Evolutionary conservation across 225 moss, liverwort and hornwort genomes (phyloP).

Genomic region (Bryoerythrophyllum caledonicum): DNA sequence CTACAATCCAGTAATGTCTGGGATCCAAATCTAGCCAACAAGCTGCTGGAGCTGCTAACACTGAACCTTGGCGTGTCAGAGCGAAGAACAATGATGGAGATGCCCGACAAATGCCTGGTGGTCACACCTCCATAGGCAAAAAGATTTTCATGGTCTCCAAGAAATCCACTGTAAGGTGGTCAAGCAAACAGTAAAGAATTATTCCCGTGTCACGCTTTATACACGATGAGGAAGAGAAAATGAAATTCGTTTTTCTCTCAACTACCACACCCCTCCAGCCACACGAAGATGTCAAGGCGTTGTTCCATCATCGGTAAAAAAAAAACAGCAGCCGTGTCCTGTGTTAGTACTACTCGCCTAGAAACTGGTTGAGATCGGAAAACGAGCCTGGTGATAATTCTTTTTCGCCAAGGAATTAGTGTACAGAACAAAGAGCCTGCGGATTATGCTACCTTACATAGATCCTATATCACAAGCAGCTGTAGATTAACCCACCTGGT

Average conservation of each 20-base stretch:
- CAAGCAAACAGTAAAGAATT: not conserved
- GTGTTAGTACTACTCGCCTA: not conserved
- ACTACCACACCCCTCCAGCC: not conserved
- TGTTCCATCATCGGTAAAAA: not conserved
- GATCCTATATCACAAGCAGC: not conserved
- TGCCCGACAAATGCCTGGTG: constrained; percentile 12
- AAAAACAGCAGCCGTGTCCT: not conserved
- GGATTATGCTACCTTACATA: not conserved
- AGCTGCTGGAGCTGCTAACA: not conserved
- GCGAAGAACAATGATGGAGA: constrained; percentile 6
- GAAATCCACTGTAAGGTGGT: not conserved
- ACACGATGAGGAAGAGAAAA: not conserved
- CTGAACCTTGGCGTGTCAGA: constrained; percentile 5
- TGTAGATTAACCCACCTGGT: not conserved
- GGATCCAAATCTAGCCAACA: not conserved
- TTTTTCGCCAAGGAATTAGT: not conserved
- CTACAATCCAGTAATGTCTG: not conserved
- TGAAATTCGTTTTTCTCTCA: not conserved
- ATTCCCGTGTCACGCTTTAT: not conserved
- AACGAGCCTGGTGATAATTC: not conserved
- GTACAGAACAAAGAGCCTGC: not conserved
- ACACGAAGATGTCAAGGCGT: not conserved
- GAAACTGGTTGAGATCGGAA: not conserved
- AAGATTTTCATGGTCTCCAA: constrained; percentile 16
- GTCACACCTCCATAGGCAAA: constrained; percentile 6